These are phyloP conservation scores for Penicillium verhagenii DNA, from an alignment of 495 filamentous ascomycete genomes.

Conservation along the genomic window DNA sequence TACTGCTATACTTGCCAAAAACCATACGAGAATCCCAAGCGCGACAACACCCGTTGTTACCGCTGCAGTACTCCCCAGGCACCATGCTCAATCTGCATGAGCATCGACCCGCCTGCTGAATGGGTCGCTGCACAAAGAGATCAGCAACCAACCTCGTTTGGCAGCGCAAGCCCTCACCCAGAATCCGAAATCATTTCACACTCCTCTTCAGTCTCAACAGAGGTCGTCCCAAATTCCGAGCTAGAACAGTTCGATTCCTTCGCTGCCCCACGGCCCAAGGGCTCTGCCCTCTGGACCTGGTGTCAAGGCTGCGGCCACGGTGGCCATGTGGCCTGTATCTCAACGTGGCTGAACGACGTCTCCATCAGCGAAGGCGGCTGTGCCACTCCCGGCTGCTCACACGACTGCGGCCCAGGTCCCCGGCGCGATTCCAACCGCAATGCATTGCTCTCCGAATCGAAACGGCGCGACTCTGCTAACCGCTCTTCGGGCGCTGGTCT, in stretches of 20 bases:
- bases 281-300: conserved; percentile 58
- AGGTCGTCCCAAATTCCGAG: conserved; percentile 29
- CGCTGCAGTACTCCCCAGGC: conserved; percentile 44
- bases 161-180: conserved; percentile 11
- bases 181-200: conserved; percentile 23
- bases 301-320: conserved; percentile 76
- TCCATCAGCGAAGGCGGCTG: conserved; percentile 67
- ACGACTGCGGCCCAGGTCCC: conserved; percentile 67
- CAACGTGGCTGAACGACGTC: conserved; percentile 59
- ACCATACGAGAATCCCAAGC: conserved; percentile 44
- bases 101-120: conserved; percentile 48
- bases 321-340: conserved; percentile 67
- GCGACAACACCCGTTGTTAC: conserved; percentile 44
- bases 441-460: conserved; percentile 33
- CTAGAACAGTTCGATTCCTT: conserved; percentile 19
- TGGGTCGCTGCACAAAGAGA: conserved; percentile 35
- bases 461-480: conserved; percentile 36
- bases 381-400: conserved; percentile 68
- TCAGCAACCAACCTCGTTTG: conserved; percentile 16
- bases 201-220: conserved; percentile 30
- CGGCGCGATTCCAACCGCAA: conserved; percentile 49
- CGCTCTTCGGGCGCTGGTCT: conserved; percentile 36
- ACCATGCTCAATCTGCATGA: conserved; percentile 48
- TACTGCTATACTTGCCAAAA: conserved; percentile 48
- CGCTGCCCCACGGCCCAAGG: conserved; percentile 28